Evolutionary conservation across 2,329 filamentous ascomycete genomes (phyloP).

Genomic region (Arthrinium puccinioides): DNA sequence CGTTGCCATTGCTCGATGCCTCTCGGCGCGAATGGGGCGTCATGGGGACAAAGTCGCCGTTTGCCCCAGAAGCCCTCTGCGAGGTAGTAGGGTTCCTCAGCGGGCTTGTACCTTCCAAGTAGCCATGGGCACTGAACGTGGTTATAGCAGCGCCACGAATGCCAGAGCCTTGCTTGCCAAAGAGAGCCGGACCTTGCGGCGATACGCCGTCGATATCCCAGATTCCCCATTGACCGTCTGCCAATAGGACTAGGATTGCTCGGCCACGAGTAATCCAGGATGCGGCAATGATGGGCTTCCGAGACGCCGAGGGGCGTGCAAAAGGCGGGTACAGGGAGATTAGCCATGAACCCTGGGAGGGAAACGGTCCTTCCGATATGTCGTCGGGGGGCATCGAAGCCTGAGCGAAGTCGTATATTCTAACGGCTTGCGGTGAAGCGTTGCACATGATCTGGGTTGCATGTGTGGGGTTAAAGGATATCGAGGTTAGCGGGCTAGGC

Average conservation of each 20-base stretch:
- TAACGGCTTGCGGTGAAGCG: slow-evolving; percentile 46
- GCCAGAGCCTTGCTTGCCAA: slow-evolving; percentile 43
- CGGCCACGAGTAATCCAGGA: slow-evolving; percentile 55
- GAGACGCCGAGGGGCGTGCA: slow-evolving; percentile 36
- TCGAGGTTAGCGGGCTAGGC: slow-evolving; percentile 42
- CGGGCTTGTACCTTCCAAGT: slow-evolving; percentile 52
- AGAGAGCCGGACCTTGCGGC: slow-evolving; percentile 37
- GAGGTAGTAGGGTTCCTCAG: slow-evolving; percentile 37
- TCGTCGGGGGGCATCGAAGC: slow-evolving; percentile 46
- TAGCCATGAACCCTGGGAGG: slow-evolving; percentile 56
- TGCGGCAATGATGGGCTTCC: slow-evolving; percentile 56
- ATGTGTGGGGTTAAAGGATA: slow-evolving; percentile 55
- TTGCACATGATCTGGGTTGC: slow-evolving; percentile 51
- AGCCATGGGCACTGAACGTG: slow-evolving; percentile 49
- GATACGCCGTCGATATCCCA: slow-evolving; percentile 58
- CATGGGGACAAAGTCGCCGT: slow-evolving; percentile 54
- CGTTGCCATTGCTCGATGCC: slow-evolving; percentile 37
- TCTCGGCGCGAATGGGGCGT: slow-evolving; percentile 54
- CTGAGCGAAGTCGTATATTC: slow-evolving; percentile 54
- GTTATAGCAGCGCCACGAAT: slow-evolving; percentile 52
- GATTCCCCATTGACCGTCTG: slow-evolving; percentile 61
- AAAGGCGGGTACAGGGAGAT: slow-evolving; percentile 55
- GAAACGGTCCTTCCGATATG: slow-evolving; percentile 40
- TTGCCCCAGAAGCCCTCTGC: slow-evolving; percentile 26
- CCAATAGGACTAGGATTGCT: slow-evolving; percentile 50